phyloP scores from a whole-genome alignment of 371 early-diverging fungal species.

The Lichtheimia ramosa region DNA sequence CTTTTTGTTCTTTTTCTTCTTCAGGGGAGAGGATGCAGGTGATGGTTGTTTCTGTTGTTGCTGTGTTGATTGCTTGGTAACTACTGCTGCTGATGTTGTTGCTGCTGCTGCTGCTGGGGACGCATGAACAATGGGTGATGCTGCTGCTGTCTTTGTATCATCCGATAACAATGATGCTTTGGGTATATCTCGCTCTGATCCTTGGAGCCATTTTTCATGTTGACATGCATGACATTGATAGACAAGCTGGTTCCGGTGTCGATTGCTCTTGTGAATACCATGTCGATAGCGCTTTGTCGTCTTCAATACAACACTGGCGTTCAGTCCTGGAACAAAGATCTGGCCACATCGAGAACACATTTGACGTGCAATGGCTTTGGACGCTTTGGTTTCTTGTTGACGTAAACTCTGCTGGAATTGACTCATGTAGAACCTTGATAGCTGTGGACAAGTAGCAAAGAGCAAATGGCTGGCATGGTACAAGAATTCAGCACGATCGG shows the following conservation, averaged over 20 bases:
- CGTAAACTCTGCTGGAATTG: conserved; percentile 34
- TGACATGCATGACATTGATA: conserved; percentile 29
- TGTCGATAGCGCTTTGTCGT: conserved; percentile 2
- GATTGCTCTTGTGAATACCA: conserved; percentile 7
- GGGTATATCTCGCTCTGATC: conserved; percentile 22
- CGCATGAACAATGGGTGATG: too few species aligned
- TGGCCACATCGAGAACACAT: conserved; percentile 40
- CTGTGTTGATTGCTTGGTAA: not conserved
- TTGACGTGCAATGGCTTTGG: conserved; percentile 20
- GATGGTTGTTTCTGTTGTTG: conserved; percentile 2
- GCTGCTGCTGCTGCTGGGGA: conserved; percentile 1
- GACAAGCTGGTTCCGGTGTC: conserved; percentile 15
- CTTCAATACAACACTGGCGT: conserved; percentile 14
- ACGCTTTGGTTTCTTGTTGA: conserved; percentile 25
- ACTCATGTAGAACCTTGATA: conserved; percentile 45
- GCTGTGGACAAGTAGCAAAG: conserved; percentile 22
- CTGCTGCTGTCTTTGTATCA: not conserved
- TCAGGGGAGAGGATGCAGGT: not conserved
- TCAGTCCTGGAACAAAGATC: conserved; percentile 32
- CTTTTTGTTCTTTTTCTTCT: conserved; percentile 37
- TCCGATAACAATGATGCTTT: not conserved
- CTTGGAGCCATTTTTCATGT: conserved; percentile 15
- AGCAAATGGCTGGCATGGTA: conserved; percentile 32
- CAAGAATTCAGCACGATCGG: conserved; percentile 25
- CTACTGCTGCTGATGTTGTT: conserved; percentile 3